Evolutionary conservation across 345 rosid genomes (phyloP).

Genomic region (Citrus reticulata): DNA sequence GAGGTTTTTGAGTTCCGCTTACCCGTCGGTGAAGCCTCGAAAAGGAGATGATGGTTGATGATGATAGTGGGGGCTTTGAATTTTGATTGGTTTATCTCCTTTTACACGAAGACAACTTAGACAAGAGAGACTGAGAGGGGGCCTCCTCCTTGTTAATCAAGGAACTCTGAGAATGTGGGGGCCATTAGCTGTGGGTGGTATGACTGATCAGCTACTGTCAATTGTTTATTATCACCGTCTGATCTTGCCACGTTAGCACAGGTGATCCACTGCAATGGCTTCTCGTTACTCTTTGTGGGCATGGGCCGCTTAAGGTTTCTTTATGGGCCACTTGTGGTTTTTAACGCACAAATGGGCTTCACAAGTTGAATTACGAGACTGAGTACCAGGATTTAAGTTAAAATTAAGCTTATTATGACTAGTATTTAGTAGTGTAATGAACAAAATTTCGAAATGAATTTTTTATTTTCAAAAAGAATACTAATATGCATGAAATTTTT

Average conservation of each 20-base stretch:
- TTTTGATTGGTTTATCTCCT: not conserved
- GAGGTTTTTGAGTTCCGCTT: not conserved
- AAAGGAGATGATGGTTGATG: not conserved
- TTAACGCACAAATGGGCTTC: too few relatives aligned
- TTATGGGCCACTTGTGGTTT: not conserved
- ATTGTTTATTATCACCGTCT: not conserved
- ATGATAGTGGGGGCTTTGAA: not conserved
- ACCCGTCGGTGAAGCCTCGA: not conserved
- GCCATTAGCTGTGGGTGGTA: not conserved
- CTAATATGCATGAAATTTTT: too few relatives aligned
- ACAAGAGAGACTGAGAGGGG: not conserved
- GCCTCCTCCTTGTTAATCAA: not conserved
- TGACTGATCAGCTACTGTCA: not conserved
- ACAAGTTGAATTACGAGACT: too few relatives aligned
- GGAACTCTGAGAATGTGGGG: not conserved
- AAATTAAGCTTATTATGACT: too few relatives aligned
- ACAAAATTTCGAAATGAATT: too few relatives aligned
- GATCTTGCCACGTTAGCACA: conserved; percentile 1
- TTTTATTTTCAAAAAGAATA: too few relatives aligned
- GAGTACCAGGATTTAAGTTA: too few relatives aligned
- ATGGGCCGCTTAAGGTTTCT: not conserved
- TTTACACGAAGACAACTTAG: not conserved
- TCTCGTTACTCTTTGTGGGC: not conserved
- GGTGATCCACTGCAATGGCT: not conserved
- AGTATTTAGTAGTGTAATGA: too few relatives aligned